These are phyloP conservation scores for Zoysia japonica DNA, from an alignment of 176 grass and related monocot species.

Conservation along the genomic window DNA sequence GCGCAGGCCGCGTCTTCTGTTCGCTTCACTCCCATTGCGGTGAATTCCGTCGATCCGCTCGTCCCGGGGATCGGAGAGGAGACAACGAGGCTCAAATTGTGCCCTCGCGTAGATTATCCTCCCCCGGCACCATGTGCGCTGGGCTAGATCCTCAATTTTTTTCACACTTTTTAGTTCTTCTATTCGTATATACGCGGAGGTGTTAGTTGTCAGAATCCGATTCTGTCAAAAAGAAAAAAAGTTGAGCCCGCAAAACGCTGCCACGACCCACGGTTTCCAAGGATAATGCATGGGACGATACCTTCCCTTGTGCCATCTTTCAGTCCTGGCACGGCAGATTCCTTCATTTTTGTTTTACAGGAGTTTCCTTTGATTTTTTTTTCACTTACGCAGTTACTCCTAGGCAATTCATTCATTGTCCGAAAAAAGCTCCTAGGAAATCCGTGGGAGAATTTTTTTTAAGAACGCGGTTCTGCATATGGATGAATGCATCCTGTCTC, in stretches of 20 bases:
- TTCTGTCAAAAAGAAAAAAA: too few species aligned
- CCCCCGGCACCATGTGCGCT: neutral
- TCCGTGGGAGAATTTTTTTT: neutral
- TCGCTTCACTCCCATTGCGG: neutral
- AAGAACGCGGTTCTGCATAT: neutral
- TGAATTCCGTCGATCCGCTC: neutral
- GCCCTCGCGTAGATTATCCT: neutral
- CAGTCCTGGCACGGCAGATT: too few species aligned
- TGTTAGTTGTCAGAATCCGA: neutral
- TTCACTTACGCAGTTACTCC: too few species aligned
- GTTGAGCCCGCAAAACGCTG: neutral
- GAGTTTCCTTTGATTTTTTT: neutral
- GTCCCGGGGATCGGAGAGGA: neutral
- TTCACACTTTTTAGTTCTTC: neutral
- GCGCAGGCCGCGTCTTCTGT: neutral
- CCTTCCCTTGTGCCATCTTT: neutral
- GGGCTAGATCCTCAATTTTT: conserved; percentile 5
- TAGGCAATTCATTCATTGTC: neutral
- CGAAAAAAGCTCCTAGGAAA: neutral
- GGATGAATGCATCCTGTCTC: neutral
- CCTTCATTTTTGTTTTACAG: too few species aligned
- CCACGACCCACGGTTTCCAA: neutral
- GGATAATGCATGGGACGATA: neutral
- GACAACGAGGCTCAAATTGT: neutral
- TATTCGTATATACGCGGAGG: neutral